Conservation (phyloP, 495 filamentous ascomycete species). For the Amniculicola lignicola region DNA sequence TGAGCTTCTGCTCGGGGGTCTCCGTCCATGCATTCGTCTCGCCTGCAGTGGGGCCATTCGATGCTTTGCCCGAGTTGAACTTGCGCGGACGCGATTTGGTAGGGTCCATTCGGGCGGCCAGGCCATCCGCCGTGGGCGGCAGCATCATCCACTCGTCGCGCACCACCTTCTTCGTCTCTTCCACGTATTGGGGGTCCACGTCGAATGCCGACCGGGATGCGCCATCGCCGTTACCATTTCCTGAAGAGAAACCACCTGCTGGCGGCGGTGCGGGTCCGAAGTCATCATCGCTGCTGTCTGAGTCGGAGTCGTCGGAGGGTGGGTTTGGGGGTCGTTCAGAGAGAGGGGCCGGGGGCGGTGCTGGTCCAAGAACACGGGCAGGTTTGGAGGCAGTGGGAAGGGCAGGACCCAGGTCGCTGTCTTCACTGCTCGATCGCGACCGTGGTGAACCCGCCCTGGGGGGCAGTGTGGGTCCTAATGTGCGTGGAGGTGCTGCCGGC, state of each 20-base stretch:
- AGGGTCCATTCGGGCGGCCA: slow-evolving; percentile 70
- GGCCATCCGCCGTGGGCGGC: slow-evolving; percentile 65
- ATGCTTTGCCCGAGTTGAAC: slow-evolving; percentile 72
- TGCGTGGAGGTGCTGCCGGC: slow-evolving; percentile 22
- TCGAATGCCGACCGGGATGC: slow-evolving; percentile 14
- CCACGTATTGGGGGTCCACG: slow-evolving; percentile 15
- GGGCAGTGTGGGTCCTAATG: slow-evolving; percentile 5
- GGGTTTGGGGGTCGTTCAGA: slow-evolving; percentile 46
- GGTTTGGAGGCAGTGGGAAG: slow-evolving; percentile 3
- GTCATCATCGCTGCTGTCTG: slow-evolving; percentile 54
- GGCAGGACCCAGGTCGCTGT: slow-evolving; percentile 13
- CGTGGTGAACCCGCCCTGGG: not conserved
- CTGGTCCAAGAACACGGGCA: slow-evolving; percentile 16
- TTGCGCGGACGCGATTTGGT: slow-evolving; percentile 78
- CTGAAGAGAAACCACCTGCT: slow-evolving; percentile 30
- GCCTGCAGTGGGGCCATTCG: slow-evolving; percentile 37
- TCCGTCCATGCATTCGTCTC: slow-evolving; percentile 81
- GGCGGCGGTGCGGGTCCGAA: slow-evolving; percentile 82
- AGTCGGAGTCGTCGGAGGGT: slow-evolving; percentile 38
- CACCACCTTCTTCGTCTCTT: slow-evolving; percentile 35
- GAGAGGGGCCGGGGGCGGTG: slow-evolving; percentile 51
- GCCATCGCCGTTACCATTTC: not conserved
- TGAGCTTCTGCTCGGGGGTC: slow-evolving; percentile 81
- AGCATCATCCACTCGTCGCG: slow-evolving; percentile 95
- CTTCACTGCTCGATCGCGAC: slow-evolving; percentile 12